phyloP scores from a whole-genome alignment of 306 rosid genomes.

The Cyamopsis tetragonoloba region DNA sequence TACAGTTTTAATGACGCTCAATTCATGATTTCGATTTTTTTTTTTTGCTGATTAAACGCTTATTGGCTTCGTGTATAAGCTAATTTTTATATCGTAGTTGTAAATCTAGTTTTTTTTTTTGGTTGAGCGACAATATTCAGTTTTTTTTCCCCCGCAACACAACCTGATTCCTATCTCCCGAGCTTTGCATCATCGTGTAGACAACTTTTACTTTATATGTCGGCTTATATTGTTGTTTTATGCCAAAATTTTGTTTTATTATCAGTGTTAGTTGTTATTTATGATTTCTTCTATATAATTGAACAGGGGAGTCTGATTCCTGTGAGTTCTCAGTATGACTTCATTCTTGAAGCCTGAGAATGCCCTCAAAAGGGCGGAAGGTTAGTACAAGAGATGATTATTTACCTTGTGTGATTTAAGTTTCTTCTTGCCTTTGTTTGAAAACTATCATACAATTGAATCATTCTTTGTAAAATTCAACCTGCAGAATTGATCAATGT shows the following conservation, averaged over 20 bases:
- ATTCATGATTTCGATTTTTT: neutral
- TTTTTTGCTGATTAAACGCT: neutral
- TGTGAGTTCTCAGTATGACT: constrained; percentile 26
- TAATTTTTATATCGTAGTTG: neutral
- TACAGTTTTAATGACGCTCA: neutral
- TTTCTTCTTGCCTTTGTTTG: neutral
- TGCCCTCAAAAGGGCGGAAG: constrained; percentile 48
- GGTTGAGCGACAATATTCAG: too few relatives aligned
- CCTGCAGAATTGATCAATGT: constrained; percentile 79
- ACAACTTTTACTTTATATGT: neutral
- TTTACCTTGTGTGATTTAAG: neutral
- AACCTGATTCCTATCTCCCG: neutral
- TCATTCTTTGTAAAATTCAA: neutral
- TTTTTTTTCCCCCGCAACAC: too few relatives aligned
- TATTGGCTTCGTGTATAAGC: neutral
- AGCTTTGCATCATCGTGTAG: neutral
- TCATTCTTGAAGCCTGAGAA: constrained; percentile 47
- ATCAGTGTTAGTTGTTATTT: neutral
- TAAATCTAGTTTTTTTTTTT: neutral
- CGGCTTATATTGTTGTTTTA: neutral
- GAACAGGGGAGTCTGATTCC: constrained; percentile 5
- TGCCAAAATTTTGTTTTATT: neutral
- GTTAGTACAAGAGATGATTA: constrained; percentile 15
- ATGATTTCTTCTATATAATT: neutral
- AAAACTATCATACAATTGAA: neutral